Evolutionary conservation across 192 early-diverging fungal genomes (phyloP), one percentile per base, ranked within the genome.

Genomic region (Kickxella alabastrina): DNA sequence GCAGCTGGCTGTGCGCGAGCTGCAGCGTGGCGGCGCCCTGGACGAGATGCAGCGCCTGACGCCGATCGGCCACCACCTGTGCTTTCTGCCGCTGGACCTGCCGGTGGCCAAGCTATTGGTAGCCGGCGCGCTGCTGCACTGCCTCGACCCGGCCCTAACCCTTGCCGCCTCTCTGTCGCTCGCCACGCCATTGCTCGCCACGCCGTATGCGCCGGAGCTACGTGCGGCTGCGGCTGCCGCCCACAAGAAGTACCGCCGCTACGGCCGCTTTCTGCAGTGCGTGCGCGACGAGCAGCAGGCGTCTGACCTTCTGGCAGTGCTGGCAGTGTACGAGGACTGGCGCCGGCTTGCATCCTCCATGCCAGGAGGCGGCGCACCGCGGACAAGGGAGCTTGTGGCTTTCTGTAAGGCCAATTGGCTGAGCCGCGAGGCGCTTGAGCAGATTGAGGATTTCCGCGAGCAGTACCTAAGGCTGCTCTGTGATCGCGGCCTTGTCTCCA

Each of bases 121-220:
- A 15, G 80, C 83, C 50, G 91, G 85, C 8, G 75, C 87, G 0
- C 75, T 87, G 6, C 84, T 90, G 47, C 57, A 81, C 26, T 92
- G 89, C 25, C 55, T 93, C 2, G 90, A 92, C 43, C 86, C 88
- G 0, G 77, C 87, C 10, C 44, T 93, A 7, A 87, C 89, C 6
- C 71, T 93, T 9, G 85, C 81, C 18, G 82, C 82, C 31, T 81
- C 75, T 19, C 74, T 86, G 29, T 53, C 45, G 6, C 36, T 32
- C 13, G 43, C 27, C 26, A 46, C 15, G 8, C 18, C 29, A 18
- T 52, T 68, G n/a, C 23, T 60, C 3, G n/a, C 36, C 4, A 25
- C 4, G 19, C 39, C 51, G 6, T 60, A 40, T 31, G 35, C 6
- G 9, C 40, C 28, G 13, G 28, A 43, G 19, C 29, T 4, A 2